Evolutionary conservation across 1,284 basidiomycete genomes (phyloP).

Genomic region (Thecaphora frezii): DNA sequence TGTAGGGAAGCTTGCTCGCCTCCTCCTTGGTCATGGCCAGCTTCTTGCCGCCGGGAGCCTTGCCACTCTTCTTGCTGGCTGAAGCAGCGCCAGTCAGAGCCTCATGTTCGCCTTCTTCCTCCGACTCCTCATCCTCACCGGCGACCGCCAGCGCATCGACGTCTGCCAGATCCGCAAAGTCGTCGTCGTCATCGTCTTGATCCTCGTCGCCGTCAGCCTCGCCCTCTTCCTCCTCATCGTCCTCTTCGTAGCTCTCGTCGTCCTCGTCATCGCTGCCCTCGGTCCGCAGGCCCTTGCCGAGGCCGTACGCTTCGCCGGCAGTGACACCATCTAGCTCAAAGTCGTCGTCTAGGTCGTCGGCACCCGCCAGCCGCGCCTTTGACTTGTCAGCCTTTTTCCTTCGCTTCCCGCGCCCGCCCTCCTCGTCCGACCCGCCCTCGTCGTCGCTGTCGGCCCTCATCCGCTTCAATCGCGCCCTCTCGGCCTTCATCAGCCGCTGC

Average conservation of each 20-base stretch:
- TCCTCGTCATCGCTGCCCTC: constrained; percentile 59
- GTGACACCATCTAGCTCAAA: constrained; percentile 62
- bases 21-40: constrained; percentile 1
- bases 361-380: constrained; percentile 63
- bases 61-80: constrained; percentile 2
- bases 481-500: constrained; percentile 80
- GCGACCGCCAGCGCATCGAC: constrained; percentile 37
- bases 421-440: constrained; percentile 57
- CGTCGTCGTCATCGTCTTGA: constrained; percentile 62
- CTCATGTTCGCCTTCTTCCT: constrained; percentile 30
- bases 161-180: constrained; percentile 45
- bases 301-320: constrained; percentile 46
- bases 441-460: constrained; percentile 79
- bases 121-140: constrained; percentile 50
- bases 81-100: constrained; percentile 13
- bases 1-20: constrained; percentile 70
- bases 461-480: constrained; percentile 74
- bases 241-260: constrained; percentile 54
- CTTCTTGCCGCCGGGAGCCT: constrained; percentile 1
- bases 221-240: constrained; percentile 16
- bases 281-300: constrained; percentile 44
- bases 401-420: constrained; percentile 42
- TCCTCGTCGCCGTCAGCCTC: constrained; percentile 58
- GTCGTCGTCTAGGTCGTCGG: constrained; percentile 91
- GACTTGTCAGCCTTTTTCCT: constrained; percentile 18